phyloP scores from a whole-genome alignment of 495 filamentous ascomycete genomes.

The Parathielavia appendiculata region DNA sequence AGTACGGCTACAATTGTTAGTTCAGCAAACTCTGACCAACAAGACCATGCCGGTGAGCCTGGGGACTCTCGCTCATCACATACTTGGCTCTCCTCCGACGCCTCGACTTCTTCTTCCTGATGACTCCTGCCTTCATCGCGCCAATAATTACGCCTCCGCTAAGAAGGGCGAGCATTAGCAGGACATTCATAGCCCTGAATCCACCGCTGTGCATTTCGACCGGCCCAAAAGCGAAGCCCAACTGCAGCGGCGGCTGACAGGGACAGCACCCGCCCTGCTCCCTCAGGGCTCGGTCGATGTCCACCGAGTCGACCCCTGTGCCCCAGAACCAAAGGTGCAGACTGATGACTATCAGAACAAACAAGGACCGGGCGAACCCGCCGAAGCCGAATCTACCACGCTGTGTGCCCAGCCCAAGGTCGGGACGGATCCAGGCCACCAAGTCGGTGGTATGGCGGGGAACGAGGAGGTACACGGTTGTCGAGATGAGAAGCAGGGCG shows the following conservation, averaged over 20 bases:
- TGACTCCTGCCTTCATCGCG: constrained; percentile 9
- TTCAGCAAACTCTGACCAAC: neutral
- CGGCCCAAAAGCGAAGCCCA: constrained; percentile 27
- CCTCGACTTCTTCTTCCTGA: constrained; percentile 11
- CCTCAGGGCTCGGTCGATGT: neutral
- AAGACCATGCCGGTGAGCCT: neutral
- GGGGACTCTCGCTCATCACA: neutral
- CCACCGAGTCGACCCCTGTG: constrained; percentile 13
- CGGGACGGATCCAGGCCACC: constrained; percentile 26
- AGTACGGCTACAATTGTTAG: constrained; percentile 2
- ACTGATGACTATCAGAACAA: constrained; percentile 27
- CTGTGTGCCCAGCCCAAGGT: constrained; percentile 8
- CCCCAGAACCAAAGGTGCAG: constrained; percentile 43
- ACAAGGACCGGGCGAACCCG: constrained; percentile 8
- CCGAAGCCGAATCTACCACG: constrained; percentile 8
- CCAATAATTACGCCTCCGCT: constrained; percentile 8
- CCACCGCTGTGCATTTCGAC: constrained; percentile 18
- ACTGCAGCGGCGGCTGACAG: constrained; percentile 16
- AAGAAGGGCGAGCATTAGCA: constrained; percentile 22
- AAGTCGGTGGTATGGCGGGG: constrained; percentile 35
- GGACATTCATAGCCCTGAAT: constrained; percentile 26
- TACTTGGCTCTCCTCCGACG: constrained; percentile 11
- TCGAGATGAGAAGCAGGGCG: constrained; percentile 35
- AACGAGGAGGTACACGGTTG: constrained; percentile 28
- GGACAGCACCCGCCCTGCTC: neutral